Evolutionary conservation across 768 basidiomycete species (phyloP).

Genomic region (Mycena latifolia): DNA sequence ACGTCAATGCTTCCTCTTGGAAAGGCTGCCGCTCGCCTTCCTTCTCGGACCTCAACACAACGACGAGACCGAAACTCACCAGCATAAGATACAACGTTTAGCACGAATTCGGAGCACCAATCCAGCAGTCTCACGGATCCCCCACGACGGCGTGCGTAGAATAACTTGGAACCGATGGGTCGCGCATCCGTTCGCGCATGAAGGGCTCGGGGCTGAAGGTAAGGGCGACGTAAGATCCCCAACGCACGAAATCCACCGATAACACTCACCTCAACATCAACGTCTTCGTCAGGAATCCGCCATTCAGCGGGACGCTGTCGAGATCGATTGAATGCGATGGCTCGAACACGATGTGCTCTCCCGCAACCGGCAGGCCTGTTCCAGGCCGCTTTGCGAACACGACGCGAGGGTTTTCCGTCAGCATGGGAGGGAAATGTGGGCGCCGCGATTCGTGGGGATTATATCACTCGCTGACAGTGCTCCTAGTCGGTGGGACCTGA

Average conservation of each 20-base stretch:
- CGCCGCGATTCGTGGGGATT: background rate
- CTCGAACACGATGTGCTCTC: conserved; percentile 48
- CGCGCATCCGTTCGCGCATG: conserved; percentile 47
- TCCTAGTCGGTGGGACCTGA: background rate
- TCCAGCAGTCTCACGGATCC: conserved; percentile 31
- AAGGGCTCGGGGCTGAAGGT: conserved; percentile 39
- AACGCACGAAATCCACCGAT: background rate
- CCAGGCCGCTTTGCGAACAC: conserved; percentile 32
- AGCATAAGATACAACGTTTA: conserved; percentile 15
- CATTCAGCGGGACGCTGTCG: conserved; percentile 47
- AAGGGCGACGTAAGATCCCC: background rate
- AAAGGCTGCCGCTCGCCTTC: conserved; percentile 18
- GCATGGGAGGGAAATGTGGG: conserved; percentile 22
- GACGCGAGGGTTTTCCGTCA: conserved; percentile 35
- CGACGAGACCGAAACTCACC: conserved; percentile 43
- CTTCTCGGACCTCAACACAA: conserved; percentile 50
- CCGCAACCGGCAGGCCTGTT: conserved; percentile 33
- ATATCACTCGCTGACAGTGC: background rate
- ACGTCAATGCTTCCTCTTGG: background rate
- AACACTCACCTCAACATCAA: conserved; percentile 45
- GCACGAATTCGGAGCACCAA: background rate
- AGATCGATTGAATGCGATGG: conserved; percentile 48
- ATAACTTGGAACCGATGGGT: conserved; percentile 34
- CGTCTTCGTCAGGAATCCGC: conserved; percentile 51
- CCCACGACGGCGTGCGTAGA: conserved; percentile 35